phyloP scores from a whole-genome alignment of 805 yeast genomes.

The Ogataea nitratoaversa region DNA sequence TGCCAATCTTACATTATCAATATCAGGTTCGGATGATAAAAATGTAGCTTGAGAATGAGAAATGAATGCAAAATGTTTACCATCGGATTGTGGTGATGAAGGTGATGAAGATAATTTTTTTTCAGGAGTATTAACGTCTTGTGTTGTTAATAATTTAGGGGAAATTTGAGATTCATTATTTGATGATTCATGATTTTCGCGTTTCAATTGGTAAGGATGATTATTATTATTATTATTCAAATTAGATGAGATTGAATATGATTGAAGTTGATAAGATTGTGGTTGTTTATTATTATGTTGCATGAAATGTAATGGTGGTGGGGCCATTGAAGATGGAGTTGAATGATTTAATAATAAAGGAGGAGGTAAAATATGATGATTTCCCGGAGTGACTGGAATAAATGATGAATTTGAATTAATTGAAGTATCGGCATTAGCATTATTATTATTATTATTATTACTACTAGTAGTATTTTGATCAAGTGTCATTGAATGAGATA shows the following conservation, averaged over 20 bases:
- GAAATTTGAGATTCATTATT: too few species aligned
- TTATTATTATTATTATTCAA: too few species aligned
- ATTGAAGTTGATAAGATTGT: background rate
- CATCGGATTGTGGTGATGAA: constrained; percentile 21
- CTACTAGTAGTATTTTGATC: background rate
- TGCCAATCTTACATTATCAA: constrained; percentile 89
- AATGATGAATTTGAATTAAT: constrained; percentile 10
- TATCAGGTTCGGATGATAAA: constrained; percentile 74
- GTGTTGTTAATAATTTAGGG: too few species aligned
- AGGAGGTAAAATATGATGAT: constrained; percentile 15
- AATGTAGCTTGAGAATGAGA: constrained; percentile 90
- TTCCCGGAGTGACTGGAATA: constrained; percentile 19
- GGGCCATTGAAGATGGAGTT: constrained; percentile 13
- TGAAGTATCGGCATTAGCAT: constrained; percentile 1
- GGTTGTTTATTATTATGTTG: background rate
- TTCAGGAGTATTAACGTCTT: too few species aligned
- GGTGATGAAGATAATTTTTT: constrained; percentile 8
- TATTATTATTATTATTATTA: background rate
- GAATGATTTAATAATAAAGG: constrained; percentile 21
- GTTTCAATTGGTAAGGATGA: too few species aligned
- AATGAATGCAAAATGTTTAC: constrained; percentile 73
- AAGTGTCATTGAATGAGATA: background rate
- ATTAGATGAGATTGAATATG: too few species aligned
- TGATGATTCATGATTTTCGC: too few species aligned
- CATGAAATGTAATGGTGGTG: constrained; percentile 10